These are phyloP conservation scores for Podila verticillata DNA, from an alignment of 192 early-diverging fungal species.

Conservation along the genomic window DNA sequence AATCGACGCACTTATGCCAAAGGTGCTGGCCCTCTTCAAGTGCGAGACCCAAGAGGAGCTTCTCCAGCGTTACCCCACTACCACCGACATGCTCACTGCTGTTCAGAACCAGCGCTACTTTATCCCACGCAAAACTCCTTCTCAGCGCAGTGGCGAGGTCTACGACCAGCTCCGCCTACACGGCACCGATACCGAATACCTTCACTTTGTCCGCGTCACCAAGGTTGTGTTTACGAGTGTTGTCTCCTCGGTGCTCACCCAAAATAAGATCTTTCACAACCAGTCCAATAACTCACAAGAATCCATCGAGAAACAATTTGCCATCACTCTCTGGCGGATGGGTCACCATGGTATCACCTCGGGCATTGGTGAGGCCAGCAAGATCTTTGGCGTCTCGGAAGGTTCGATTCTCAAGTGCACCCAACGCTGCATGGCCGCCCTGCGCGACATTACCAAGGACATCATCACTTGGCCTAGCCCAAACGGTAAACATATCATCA, in stretches of 20 bases:
- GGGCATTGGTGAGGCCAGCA: slow-evolving; percentile 31
- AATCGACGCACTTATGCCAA: slow-evolving; percentile 3
- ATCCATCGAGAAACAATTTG: slow-evolving; percentile 28
- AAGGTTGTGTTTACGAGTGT: slow-evolving; percentile 26
- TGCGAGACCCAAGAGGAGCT: slow-evolving; percentile 1
- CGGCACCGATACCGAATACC: slow-evolving; percentile 23
- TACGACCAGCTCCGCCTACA: slow-evolving; percentile 16
- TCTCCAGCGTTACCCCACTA: slow-evolving; percentile 9
- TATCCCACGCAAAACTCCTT: slow-evolving; percentile 6
- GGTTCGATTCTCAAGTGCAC: slow-evolving; percentile 42
- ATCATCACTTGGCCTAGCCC: slow-evolving; percentile 29
- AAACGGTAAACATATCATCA: slow-evolving; percentile 27
- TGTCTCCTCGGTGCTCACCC: slow-evolving; percentile 23
- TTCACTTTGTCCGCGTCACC: slow-evolving; percentile 30
- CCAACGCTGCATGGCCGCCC: slow-evolving; percentile 30
- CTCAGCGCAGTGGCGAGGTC: slow-evolving; percentile 6
- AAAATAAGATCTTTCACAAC: slow-evolving; percentile 28
- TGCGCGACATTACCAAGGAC: slow-evolving; percentile 24
- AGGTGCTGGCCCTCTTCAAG: slow-evolving; percentile 17
- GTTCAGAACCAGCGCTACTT: slow-evolving; percentile 35
- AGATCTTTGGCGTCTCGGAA: slow-evolving; percentile 39
- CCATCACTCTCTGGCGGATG: slow-evolving; percentile 40
- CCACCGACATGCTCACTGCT: slow-evolving; percentile 11
- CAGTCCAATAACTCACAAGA: slow-evolving; percentile 25
- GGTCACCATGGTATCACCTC: slow-evolving; percentile 33